Conservation (phyloP, 2,329 filamentous ascomycete genomes). For the Pestalotiopsis sp. region DNA sequence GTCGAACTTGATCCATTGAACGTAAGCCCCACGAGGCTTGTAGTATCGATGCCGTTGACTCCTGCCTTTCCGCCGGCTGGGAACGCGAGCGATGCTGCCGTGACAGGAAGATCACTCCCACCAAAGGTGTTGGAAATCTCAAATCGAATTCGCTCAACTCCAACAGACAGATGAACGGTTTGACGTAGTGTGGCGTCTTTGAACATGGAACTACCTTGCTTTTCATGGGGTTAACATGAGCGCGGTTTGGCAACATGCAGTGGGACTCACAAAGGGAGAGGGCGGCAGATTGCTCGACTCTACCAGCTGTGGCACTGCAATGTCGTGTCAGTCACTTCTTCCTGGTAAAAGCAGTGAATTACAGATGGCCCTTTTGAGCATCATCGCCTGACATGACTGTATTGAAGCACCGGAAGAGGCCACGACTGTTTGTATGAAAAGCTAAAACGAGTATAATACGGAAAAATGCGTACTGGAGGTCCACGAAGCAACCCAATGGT, state of each 20-base stretch:
- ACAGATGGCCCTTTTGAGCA: too few species aligned
- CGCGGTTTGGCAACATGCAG: background rate
- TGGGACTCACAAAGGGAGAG: conserved; percentile 55
- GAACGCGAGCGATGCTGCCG: conserved; percentile 59
- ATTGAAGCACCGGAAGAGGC: too few species aligned
- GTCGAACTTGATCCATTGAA: conserved; percentile 58
- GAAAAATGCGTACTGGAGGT: conserved; percentile 43
- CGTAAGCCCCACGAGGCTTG: conserved; percentile 55
- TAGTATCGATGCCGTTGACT: conserved; percentile 51
- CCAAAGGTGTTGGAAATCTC: conserved; percentile 70
- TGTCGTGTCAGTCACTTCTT: too few species aligned
- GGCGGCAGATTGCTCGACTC: conserved; percentile 65
- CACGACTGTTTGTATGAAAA: too few species aligned
- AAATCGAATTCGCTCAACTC: conserved; percentile 59
- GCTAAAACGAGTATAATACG: too few species aligned
- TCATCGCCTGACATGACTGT: too few species aligned
- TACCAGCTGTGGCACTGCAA: conserved; percentile 60
- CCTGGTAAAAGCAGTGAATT: too few species aligned
- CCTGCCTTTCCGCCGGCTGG: conserved; percentile 57
- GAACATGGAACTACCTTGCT: conserved; percentile 51
- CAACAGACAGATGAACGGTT: conserved; percentile 63
- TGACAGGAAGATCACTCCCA: conserved; percentile 60
- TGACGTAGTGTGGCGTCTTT: conserved; percentile 67
- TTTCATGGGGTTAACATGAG: conserved; percentile 21
- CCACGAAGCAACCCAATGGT: conserved; percentile 67